A percentile compares a stretch with the other conserved stretches of the same genome.
Evolutionary conservation across 2,329 filamentous ascomycete genomes (phyloP).

Genomic region (Colletotrichum shisoi): DNA sequence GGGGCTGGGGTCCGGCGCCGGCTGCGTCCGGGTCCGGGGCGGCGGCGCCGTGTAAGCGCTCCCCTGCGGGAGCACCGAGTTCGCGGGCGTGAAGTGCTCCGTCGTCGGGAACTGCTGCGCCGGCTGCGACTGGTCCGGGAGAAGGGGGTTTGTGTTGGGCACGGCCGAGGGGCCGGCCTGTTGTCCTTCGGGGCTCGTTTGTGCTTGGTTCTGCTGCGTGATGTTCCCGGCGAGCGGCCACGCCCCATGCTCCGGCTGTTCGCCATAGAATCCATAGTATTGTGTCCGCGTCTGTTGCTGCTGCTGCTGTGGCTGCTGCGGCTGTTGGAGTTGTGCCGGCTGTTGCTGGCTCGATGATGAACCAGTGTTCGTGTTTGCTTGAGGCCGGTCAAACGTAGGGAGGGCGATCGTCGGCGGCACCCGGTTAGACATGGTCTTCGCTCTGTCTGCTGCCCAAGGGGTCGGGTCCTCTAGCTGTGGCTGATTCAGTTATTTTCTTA

Average conservation of each 20-base stretch:
- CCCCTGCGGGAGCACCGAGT: neutral
- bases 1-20: neutral
- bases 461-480: neutral
- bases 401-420: slow-evolving; percentile 27
- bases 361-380: neutral
- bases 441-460: neutral
- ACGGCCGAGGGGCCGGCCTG: neutral
- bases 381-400: slow-evolving; percentile 7
- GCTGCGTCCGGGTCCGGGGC: neutral
- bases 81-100: neutral
- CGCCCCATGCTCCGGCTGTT: no score
- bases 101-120: neutral
- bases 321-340: neutral
- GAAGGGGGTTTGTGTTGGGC: neutral
- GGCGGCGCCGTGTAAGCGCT: neutral
- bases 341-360: neutral
- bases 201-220: neutral
- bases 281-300: neutral
- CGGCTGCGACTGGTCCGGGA: neutral
- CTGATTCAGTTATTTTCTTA: no score
- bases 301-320: neutral
- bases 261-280: no score
- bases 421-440: slow-evolving; percentile 9
- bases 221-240: no score
- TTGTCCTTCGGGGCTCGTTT: neutral